phyloP scores from a whole-genome alignment of 495 filamentous ascomycete genomes.

The Amphirosellinia nigrospora region DNA sequence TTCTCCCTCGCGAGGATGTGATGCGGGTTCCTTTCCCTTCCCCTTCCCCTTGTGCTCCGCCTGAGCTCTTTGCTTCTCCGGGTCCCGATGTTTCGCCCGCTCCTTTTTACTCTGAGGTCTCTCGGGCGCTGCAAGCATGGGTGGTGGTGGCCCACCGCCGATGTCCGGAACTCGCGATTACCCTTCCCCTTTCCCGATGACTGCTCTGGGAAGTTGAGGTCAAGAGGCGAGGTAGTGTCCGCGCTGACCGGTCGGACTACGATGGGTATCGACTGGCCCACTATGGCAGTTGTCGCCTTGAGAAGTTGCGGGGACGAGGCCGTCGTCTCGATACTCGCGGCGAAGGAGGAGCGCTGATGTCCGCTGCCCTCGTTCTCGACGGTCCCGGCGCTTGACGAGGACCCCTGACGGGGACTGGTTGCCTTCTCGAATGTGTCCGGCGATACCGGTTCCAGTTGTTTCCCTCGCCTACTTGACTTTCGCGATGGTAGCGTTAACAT shows the following conservation, averaged over 20 bases:
- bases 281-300: slow-evolving; percentile 37
- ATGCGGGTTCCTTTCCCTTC: slow-evolving; percentile 10
- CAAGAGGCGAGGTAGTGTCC: slow-evolving; percentile 30
- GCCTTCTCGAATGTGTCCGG: neutral
- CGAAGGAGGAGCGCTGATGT: slow-evolving; percentile 30
- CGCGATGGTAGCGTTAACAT: slow-evolving; percentile 29
- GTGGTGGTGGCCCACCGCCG: slow-evolving; percentile 14
- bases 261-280: slow-evolving; percentile 35
- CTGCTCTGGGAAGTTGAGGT: slow-evolving; percentile 22
- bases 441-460: neutral
- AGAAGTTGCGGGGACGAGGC: slow-evolving; percentile 33
- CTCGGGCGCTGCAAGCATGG: slow-evolving; percentile 9
- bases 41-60: slow-evolving; percentile 5
- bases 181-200: neutral
- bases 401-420: neutral
- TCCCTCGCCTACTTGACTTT: slow-evolving; percentile 34
- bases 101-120: slow-evolving; percentile 29
- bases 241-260: slow-evolving; percentile 29
- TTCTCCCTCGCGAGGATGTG: neutral
- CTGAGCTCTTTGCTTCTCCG: slow-evolving; percentile 30
- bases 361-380: slow-evolving; percentile 4
- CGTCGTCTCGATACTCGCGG: slow-evolving; percentile 37
- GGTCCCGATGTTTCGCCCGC: slow-evolving; percentile 38
- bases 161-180: neutral
- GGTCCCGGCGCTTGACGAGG: slow-evolving; percentile 6